A percentile compares a stretch with the other conserved stretches of the same genome.
Conservation (phyloP, 1,139 yeast genomes). For the Scheffersomyces lignicola region DNA sequence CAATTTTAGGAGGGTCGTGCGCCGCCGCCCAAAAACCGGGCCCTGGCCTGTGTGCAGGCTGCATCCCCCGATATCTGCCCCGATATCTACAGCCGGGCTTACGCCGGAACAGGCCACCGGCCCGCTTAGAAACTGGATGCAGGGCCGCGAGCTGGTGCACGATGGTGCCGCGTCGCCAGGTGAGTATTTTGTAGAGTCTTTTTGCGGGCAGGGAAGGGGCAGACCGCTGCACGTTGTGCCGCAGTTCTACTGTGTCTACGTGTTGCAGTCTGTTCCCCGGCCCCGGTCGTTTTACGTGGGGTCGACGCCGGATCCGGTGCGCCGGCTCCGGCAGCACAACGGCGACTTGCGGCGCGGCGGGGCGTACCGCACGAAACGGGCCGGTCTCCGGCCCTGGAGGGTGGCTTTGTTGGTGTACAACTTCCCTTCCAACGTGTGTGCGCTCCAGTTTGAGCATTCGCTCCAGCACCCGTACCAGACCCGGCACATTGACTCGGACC, state of each 20-base stretch:
- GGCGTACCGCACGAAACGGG: conserved; percentile 61
- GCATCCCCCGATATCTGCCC: no score
- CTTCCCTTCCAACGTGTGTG: conserved; percentile 69
- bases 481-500: conserved; percentile 48
- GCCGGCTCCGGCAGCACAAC: conserved; percentile 76
- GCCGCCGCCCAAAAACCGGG: no score
- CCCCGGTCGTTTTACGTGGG: conserved; percentile 68
- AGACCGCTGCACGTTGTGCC: conserved; percentile 19
- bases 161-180: no score
- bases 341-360: conserved; percentile 65
- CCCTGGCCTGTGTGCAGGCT: no score
- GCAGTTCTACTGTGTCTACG: conserved; percentile 64
- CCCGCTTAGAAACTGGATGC: no score
- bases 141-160: no score
- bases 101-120: no score
- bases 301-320: conserved; percentile 70
- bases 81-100: no score
- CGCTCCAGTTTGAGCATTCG: conserved; percentile 75
- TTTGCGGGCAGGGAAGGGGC: not conserved
- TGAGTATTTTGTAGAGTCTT: no score
- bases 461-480: conserved; percentile 74
- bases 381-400: conserved; percentile 70
- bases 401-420: conserved; percentile 65
- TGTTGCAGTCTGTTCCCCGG: conserved; percentile 58
- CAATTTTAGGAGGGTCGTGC: no score